Evolutionary conservation across 352 stramenopile species (phyloP), one percentile per base, ranked within the genome.

Genomic region (Poterioochromonas sp.): DNA sequence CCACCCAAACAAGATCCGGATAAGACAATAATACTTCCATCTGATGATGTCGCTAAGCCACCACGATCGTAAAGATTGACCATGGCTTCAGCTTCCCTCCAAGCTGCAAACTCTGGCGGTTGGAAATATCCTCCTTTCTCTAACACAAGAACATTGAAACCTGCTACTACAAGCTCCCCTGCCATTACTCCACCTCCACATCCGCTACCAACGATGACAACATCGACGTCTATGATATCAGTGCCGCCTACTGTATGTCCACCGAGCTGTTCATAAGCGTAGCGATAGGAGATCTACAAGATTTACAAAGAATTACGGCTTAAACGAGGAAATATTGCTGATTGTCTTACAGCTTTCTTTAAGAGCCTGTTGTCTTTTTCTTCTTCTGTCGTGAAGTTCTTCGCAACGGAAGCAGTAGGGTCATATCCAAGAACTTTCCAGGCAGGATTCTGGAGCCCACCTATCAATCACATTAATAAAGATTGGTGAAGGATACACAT

Each of bases 1-100:
- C 81, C 81, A 41, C 81, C 81, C 18, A 84, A 80, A 58, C 81
- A 84, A 12, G 76, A 82, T 22, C 81, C 81, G 12, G 81, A 80
- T 32, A 84, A 62, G 73, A 84, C 69, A 35, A 54, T 5, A 34
- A 73, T 79, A 68, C 34, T 80, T 49, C 40, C 69, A 53, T 77
- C 49, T 82, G 32, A 22, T 40, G 44, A 58, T 41, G 40, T n/a
- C 76, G 51, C 5, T 29, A 54, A 18, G 49, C 65, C 64, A 70
- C 76, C 79, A 77, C 54, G 37, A 51, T 60, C 69, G 34, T 32
- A 71, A 12, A 22, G 41, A 43, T 71, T 71, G 8, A 22, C 15
- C 62, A 71, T 41, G 18, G 41, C 79, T 29, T 84, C 79, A 74
- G 80, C 79, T 76, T 84, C 81, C 5, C 73, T 78, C 49, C 78